A percentile compares a stretch with the other conserved stretches of the same genome.
Evolutionary conservation across 768 basidiomycete genomes (phyloP).

Genomic region (Leccinum barrowsii): DNA sequence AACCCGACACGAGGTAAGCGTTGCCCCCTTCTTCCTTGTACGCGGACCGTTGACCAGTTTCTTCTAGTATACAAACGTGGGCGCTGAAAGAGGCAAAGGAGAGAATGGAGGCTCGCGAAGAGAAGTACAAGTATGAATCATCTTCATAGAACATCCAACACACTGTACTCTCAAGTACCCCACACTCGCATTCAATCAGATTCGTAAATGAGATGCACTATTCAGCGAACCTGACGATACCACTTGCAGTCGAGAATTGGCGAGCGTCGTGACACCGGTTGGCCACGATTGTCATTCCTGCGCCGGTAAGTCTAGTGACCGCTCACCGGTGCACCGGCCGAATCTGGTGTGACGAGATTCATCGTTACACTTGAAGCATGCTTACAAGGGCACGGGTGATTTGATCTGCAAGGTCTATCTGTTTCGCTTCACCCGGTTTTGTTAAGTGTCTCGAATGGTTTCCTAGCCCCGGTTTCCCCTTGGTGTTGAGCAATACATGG

Average conservation of each 20-base stretch:
- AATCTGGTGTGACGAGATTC: background rate
- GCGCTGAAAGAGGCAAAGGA: constrained; percentile 85
- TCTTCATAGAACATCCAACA: constrained; percentile 29
- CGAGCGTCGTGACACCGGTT: background rate
- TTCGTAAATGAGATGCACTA: background rate
- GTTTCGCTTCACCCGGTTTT: background rate
- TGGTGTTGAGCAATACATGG: background rate
- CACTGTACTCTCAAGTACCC: constrained; percentile 7
- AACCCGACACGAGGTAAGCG: constrained; percentile 86
- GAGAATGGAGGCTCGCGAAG: constrained; percentile 90
- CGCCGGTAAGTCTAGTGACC: background rate
- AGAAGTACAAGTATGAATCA: constrained; percentile 80
- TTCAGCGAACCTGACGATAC: background rate
- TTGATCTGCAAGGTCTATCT: background rate
- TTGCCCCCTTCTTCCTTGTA: background rate
- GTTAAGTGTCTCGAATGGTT: too few relatives aligned
- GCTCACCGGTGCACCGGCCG: background rate
- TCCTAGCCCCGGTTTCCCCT: background rate
- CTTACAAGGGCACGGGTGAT: background rate
- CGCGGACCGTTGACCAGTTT: background rate
- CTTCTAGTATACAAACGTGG: constrained; percentile 82
- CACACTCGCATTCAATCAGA: background rate
- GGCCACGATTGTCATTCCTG: background rate
- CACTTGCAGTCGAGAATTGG: background rate
- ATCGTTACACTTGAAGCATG: background rate